Base-by-base conservation (phyloP, 345 rosid genomes). In the Salix udensis region DNA sequence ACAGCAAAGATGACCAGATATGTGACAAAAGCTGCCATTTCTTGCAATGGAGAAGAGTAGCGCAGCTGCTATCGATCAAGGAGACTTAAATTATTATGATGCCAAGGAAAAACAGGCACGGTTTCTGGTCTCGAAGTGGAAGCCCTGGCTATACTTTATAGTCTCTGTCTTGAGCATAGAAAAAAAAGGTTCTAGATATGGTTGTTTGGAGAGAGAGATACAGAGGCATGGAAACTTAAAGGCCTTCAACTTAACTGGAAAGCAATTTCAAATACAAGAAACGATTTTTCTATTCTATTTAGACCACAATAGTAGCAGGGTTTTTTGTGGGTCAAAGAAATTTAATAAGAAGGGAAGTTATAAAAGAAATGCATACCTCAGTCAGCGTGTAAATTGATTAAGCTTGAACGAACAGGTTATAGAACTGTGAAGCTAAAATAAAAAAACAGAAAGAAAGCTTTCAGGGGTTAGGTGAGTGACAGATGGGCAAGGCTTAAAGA, bases 1-100 rank as follows among this genome's bases (percentile, higher is more conserved):
- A 74, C 39, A 48, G 69, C 1, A 52, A 72, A 70, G 53, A 76
- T 7, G 77, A 64, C 46, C 15, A 80, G 74, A 48, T 34, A 80
- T 36, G 74, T 39, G 30, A 72, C 53, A 67, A 72, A 0, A 65
- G 68, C 50, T 13, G 71, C 34, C 74, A 42, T 71, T 58, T 10
- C 36, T 40, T 21, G 55, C 23, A 23, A 7, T 14, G 71, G 55
- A 26, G 21, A 37, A 70, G 44, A 2, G n/a, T 15, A 10, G 24
- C 15, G 26, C 60, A 36, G 66, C 13, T 10, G 66, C 3, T 40
- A 40, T 40, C 18, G 14, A 5, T 2, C 15, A 39, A 39, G 42
- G 23, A 36, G 5, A n/a, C n/a, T 19, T 19, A 6, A 18, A n/a
- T 9, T n/a, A 21, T n/a, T 44, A 70, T 46, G 46, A 23, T 13